These are phyloP conservation scores for Aureobasidium subglaciale DNA, from an alignment of 2,329 filamentous ascomycete species.

Conservation along the genomic window DNA sequence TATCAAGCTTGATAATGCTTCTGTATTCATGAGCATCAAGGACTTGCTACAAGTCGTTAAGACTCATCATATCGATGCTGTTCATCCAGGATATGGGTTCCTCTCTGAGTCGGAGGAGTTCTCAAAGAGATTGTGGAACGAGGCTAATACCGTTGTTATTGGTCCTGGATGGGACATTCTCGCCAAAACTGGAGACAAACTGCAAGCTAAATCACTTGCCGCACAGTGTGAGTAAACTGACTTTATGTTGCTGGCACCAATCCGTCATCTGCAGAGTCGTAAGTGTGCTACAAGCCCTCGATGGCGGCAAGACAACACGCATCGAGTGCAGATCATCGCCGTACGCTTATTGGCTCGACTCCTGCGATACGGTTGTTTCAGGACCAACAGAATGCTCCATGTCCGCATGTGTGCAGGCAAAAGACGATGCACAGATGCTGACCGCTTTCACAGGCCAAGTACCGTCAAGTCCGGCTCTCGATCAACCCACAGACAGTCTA, in stretches of 20 bases:
- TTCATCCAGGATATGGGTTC: conserved; percentile 59
- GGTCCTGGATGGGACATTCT: conserved; percentile 53
- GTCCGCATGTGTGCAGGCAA: too few species aligned
- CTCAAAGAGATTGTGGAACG: conserved; percentile 37
- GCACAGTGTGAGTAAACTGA: conserved; percentile 36
- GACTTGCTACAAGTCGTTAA: conserved; percentile 42
- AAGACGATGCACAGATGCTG: too few species aligned
- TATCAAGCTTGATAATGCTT: neutral
- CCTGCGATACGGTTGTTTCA: neutral
- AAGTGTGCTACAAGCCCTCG: conserved; percentile 13
- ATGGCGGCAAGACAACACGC: too few species aligned
- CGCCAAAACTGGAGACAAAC: conserved; percentile 49
- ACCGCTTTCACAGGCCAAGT: conserved; percentile 30
- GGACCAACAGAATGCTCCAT: too few species aligned
- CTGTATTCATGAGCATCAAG: conserved; percentile 47
- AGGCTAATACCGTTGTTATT: conserved; percentile 43
- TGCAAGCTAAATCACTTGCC: conserved; percentile 47
- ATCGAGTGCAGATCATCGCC: too few species aligned
- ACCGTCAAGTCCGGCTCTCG: conserved; percentile 45
- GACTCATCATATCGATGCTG: conserved; percentile 46
- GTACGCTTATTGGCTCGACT: too few species aligned
- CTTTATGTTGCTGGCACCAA: too few species aligned
- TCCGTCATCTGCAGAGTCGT: too few species aligned
- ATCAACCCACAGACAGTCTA: conserved; percentile 36
- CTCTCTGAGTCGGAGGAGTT: conserved; percentile 50